A percentile compares a stretch with the other conserved stretches of the same genome.
phyloP scores from a whole-genome alignment of 352 stramenopile genomes.

The Sclerospora graminicola region DNA sequence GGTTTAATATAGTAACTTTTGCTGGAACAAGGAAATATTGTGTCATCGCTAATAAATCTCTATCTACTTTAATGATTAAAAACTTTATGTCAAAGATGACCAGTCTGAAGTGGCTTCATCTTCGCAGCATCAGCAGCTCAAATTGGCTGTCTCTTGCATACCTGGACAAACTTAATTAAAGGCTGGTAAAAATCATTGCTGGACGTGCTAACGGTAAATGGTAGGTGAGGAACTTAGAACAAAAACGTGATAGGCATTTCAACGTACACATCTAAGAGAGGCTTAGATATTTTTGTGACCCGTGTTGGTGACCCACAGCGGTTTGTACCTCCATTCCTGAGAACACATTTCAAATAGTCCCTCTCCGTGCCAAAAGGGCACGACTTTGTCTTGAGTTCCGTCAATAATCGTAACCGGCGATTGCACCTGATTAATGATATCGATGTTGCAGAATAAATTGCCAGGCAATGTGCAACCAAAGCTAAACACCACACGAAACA shows the following conservation, averaged over 20 bases:
- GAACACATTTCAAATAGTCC: slow-evolving; percentile 87
- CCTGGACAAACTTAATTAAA: slow-evolving; percentile 60
- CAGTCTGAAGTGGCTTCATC: slow-evolving; percentile 13
- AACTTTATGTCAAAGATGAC: slow-evolving; percentile 20
- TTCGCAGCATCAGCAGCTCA: slow-evolving; percentile 28
- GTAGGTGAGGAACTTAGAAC: too few relatives aligned
- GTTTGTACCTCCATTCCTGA: slow-evolving; percentile 91
- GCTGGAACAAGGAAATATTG: slow-evolving; percentile 4
- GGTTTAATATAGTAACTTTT: slow-evolving; percentile 8
- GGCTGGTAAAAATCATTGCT: slow-evolving; percentile 80
- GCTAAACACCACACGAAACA: slow-evolving; percentile 97
- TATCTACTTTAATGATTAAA: slow-evolving; percentile 14
- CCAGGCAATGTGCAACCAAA: slow-evolving; percentile 96
- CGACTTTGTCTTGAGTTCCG: slow-evolving; percentile 96
- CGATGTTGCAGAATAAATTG: slow-evolving; percentile 97
- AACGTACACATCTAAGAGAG: slow-evolving; percentile 67
- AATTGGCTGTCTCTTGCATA: slow-evolving; percentile 65
- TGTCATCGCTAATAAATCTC: slow-evolving; percentile 8
- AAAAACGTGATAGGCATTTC: too few relatives aligned
- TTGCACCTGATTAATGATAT: slow-evolving; percentile 82
- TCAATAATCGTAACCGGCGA: slow-evolving; percentile 98
- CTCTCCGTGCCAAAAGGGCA: slow-evolving; percentile 97
- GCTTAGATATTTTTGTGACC: slow-evolving; percentile 99
- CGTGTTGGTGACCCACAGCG: slow-evolving; percentile 95
- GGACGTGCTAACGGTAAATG: slow-evolving; percentile 29